Base-by-base conservation (phyloP, 805 yeast species). In the Zygoascus flipseniorum region DNA sequence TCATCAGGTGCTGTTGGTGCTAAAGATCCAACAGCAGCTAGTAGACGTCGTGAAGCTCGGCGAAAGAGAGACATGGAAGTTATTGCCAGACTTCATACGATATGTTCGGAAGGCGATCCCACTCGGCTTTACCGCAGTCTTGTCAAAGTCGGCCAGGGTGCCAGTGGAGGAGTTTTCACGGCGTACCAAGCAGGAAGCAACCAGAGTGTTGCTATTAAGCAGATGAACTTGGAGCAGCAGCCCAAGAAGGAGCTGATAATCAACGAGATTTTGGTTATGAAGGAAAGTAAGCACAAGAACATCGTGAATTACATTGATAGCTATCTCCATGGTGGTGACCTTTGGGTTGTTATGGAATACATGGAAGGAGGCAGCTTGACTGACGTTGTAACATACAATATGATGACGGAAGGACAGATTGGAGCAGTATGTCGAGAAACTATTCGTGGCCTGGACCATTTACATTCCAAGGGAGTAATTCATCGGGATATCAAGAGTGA, bases 261-360 rank as follows among this genome's bases (percentile, higher is more conserved):
- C 52, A 92, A 92, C 70, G 99, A 93, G 72, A 93, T 93, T 60
- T 72, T 92, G 61, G 97, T 93, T 23, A 93, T 93, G 99, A 89
- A 89, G 67, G 97, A 89, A 64, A 84, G 95, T 14, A 90, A 86
- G 58, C 98, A 93, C 71, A 84, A 86, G 56, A 93, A 93, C 67
- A 93, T 93, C 69, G 99, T 93, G 54, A 93, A 92, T 67, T 93
- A 88, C 69, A 71, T 93, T 56, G 98, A 92, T 65, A 89, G 97
- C 0, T 95, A 88, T 64, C 72, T 92, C 57, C 57, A 57, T 18
- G 77, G 89, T 52, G 88, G 89, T 3, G 97, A 93, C 64, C 74
- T 93, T 56, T 92, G 98, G 97, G 99, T 93, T n/a, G 86, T 95
- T 32, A 93, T 93, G 99, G 99, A 93, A 69, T 95, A 83, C 68